Evolutionary conservation across 1,284 basidiomycete species (phyloP), one percentile per base, ranked within the genome.

Genomic region (Ceraceosorus guamensis): DNA sequence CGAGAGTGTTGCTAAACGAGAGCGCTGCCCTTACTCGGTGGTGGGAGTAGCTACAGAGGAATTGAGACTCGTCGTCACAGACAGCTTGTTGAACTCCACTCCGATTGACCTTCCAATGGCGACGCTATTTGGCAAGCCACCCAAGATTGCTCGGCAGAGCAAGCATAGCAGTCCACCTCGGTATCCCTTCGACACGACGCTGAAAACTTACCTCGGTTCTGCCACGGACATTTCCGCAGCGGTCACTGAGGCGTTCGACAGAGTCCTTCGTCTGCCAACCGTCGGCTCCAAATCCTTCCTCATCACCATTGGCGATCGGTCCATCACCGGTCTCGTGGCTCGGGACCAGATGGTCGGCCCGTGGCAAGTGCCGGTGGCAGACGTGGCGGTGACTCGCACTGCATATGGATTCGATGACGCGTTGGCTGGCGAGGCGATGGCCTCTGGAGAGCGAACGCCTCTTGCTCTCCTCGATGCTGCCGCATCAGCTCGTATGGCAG

Each of bases 301-400:
- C 52, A 93, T 98, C 78, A 98, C 95, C 50, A 98, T 99, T 59
- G 93, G 95, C 35, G 93, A 99, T 76, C 85, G 93, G 52, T 83
- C 86, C 47, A 87, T 99, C 76, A 92, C 92, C 0, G 95, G 93
- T 51, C 85, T 98, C 44, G 91, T 97, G 57, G 85, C 88, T 7
- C 84, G 95, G 50, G 93, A 99, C 76, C 93, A 98, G 78, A 97
- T 98, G 93, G 90, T 97, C 18, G 95, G 93, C 0, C 93, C 92
- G 0, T 98, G 89, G 88, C 93, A 99, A 79, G 89, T 96, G 4
- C 93, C 93, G 37, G 91, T 97, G 5, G 88, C 95, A 14, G 93
- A 99, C 67, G 93, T 97, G 46, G 92, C 93, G 5, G 91, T 97
- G 50, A 98, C 93, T 2, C 86, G 89, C 30, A 83, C 90, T 0